These are phyloP conservation scores for Podaxis sp. DNA, from an alignment of 768 basidiomycete species.

Conservation along the genomic window DNA sequence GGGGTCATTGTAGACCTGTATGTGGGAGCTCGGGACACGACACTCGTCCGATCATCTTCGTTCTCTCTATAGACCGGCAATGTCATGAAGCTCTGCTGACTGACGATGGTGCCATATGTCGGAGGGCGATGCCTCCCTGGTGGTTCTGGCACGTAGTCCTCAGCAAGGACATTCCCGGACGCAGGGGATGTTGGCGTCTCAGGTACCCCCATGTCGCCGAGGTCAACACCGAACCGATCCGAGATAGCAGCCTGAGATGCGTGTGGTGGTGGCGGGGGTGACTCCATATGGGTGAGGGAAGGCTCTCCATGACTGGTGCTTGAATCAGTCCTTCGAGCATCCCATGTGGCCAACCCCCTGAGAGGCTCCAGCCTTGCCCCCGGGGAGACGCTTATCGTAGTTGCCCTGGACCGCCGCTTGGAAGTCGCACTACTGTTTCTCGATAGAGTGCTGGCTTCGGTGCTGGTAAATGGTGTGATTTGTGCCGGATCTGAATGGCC, in stretches of 20 bases:
- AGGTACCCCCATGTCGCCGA: constrained; percentile 2
- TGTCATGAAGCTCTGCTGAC: constrained; percentile 1
- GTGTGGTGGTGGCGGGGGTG: not conserved
- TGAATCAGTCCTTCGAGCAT: not conserved
- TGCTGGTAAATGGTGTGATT: not conserved
- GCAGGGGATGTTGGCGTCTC: not conserved
- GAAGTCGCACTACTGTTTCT: not conserved
- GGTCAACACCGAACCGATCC: not conserved
- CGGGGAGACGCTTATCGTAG: no score
- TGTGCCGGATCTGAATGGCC: not conserved
- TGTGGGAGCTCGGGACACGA: constrained; percentile 2
- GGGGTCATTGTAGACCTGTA: constrained; percentile 1
- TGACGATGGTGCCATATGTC: not conserved
- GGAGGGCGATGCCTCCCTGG: not conserved
- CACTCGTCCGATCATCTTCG: constrained; percentile 6
- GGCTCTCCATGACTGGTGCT: not conserved
- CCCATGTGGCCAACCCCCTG: not conserved
- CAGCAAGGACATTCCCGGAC: not conserved
- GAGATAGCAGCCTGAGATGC: not conserved
- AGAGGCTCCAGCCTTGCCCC: not conserved
- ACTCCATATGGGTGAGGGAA: no score
- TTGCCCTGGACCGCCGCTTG: not conserved
- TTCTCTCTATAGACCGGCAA: constrained; percentile 3
- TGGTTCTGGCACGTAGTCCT: not conserved
- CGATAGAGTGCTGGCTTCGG: not conserved